These are phyloP conservation scores for Oryza glaberrima DNA, from an alignment of 176 grass and related monocot species.

Conservation along the genomic window DNA sequence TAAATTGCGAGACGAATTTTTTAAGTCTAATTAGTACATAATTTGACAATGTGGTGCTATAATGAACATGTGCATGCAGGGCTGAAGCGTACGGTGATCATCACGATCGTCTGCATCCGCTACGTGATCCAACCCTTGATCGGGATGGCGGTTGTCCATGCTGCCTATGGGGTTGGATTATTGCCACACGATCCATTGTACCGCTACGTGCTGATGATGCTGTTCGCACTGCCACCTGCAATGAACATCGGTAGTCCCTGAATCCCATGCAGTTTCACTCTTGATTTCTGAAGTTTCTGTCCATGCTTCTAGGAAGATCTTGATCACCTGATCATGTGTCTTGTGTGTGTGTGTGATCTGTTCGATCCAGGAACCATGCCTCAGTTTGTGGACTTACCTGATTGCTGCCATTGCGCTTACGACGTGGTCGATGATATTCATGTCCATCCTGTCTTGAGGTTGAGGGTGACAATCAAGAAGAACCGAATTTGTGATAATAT, in stretches of 20 bases:
- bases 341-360: background rate
- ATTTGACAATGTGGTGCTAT: too few species aligned
- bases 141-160: constrained; percentile 61
- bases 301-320: background rate
- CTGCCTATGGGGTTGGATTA: constrained; percentile 62
- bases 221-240: constrained; percentile 78
- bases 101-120: constrained; percentile 62
- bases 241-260: constrained; percentile 76
- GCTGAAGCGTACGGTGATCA: constrained; percentile 51
- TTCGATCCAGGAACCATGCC: constrained; percentile 66
- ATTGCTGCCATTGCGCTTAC: constrained; percentile 63
- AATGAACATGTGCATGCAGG: constrained; percentile 33
- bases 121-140: constrained; percentile 69
- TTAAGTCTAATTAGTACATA: too few species aligned
- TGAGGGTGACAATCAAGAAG: background rate
- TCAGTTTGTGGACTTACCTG: constrained; percentile 76
- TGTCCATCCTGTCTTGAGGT: constrained; percentile 67
- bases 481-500: background rate
- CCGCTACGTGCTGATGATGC: constrained; percentile 82
- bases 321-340: background rate
- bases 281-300: background rate
- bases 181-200: constrained; percentile 72
- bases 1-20: too few species aligned
- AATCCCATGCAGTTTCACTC: background rate
- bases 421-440: constrained; percentile 76